phyloP scores from a whole-genome alignment of 768 basidiomycete genomes.

The Hemileccinum impolitum region DNA sequence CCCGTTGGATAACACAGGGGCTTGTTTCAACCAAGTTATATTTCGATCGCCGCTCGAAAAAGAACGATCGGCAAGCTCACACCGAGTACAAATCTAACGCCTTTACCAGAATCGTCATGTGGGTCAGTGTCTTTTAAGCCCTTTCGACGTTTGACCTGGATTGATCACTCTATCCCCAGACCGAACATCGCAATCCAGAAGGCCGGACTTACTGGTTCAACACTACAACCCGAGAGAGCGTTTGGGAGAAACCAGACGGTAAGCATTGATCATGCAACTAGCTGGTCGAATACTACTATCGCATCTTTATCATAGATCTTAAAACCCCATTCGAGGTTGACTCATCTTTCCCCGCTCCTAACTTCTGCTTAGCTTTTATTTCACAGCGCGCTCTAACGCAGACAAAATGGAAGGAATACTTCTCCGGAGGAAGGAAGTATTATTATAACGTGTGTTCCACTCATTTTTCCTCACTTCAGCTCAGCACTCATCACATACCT shows the following conservation, averaged over 20 bases:
- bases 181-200: constrained; percentile 91
- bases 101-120: constrained; percentile 21
- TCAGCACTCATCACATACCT: not conserved
- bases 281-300: not conserved
- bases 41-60: constrained; percentile 25
- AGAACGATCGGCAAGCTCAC: not conserved
- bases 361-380: constrained; percentile 7
- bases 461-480: not conserved
- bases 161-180: constrained; percentile 42
- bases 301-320: constrained; percentile 52
- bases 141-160: not conserved
- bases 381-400: constrained; percentile 77
- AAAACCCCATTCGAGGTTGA: constrained; percentile 89
- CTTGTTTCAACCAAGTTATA: too few relatives aligned
- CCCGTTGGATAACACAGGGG: too few relatives aligned
- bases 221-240: constrained; percentile 80
- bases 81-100: not conserved
- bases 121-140: constrained; percentile 24
- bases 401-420: constrained; percentile 97
- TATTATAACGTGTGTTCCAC: constrained; percentile 70
- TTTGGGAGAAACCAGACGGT: constrained; percentile 99
- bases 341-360: not conserved
- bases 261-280: constrained; percentile 19
- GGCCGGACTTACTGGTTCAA: constrained; percentile 99
- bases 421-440: constrained; percentile 86